A percentile compares a stretch with the other conserved stretches of the same genome.
Conservation (phyloP, 441 rosid genomes). For the Populus hybrid region DNA sequence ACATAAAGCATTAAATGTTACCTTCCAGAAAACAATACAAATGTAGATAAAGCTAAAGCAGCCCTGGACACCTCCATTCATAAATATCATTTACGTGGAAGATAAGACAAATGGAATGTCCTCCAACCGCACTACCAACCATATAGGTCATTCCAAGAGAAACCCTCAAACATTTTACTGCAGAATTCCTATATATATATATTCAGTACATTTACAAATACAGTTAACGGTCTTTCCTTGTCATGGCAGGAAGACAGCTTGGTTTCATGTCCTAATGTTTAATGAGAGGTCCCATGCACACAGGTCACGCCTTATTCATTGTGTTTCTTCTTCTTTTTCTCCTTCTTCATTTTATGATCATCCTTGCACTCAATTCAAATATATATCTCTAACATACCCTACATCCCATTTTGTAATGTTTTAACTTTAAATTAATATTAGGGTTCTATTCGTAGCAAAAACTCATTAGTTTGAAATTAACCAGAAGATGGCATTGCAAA, state of each 20-base stretch:
- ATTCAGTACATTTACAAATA: not conserved
- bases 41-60: not conserved
- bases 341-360: not conserved
- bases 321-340: not conserved
- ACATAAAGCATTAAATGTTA: not conserved
- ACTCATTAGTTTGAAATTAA: not conserved
- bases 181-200: not conserved
- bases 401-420: not conserved
- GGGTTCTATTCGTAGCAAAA: not conserved
- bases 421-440: too few species aligned
- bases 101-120: conserved; percentile 18
- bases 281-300: not conserved
- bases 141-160: not conserved
- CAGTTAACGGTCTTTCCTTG: conserved; percentile 4
- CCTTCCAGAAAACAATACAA: not conserved
- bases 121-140: not conserved
- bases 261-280: not conserved
- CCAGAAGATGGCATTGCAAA: not conserved
- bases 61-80: not conserved
- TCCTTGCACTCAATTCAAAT: not conserved
- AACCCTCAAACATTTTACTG: not conserved
- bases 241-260: conserved; percentile 23
- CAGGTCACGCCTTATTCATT: not conserved
- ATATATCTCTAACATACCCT: not conserved
- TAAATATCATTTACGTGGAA: not conserved